phyloP scores from a whole-genome alignment of 148 eudicot genomes.

The Rhododendron mucronatum region DNA sequence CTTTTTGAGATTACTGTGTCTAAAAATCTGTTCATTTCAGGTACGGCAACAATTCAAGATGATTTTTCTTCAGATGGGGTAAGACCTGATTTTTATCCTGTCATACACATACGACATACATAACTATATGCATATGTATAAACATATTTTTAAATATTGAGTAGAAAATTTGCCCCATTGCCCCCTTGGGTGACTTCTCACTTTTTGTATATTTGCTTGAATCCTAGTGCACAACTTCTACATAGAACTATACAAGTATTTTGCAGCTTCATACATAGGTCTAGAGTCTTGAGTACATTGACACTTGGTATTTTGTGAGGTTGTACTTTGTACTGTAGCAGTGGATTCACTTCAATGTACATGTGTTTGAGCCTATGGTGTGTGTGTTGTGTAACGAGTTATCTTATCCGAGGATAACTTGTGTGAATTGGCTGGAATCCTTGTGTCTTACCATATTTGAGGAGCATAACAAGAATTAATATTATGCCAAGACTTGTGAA shows the following conservation, averaged over 20 bases:
- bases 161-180: background rate
- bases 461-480: background rate
- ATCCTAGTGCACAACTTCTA: too few relatives aligned
- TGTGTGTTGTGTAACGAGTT: background rate
- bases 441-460: background rate
- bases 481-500: background rate
- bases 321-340: background rate
- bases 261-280: background rate
- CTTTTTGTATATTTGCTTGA: too few relatives aligned
- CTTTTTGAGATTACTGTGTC: background rate
- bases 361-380: background rate
- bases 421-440: background rate
- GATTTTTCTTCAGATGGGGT: conserved; percentile 92
- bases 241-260: too few relatives aligned
- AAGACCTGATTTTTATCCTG: conserved; percentile 16
- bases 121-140: background rate
- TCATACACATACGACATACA: background rate
- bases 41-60: conserved; percentile 73
- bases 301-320: background rate
- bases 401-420: background rate
- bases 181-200: background rate
- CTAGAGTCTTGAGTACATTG: background rate
- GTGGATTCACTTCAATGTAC: background rate
- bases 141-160: background rate
- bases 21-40: conserved; percentile 33